Base-by-base conservation (phyloP, 2,329 filamentous ascomycete species). In the Sarocladium oryzae region DNA sequence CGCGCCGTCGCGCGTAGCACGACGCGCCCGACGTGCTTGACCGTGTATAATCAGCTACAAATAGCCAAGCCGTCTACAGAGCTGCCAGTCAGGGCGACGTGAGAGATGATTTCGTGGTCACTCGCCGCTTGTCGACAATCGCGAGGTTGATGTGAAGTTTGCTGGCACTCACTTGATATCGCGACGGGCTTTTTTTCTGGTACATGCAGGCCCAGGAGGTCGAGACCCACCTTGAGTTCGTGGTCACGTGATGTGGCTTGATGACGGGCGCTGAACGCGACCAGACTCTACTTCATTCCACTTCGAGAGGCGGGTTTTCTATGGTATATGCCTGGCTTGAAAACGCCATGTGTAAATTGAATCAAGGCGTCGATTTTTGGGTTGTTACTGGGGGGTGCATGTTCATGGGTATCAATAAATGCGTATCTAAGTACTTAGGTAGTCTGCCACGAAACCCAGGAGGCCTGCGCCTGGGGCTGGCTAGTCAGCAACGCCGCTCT, bases 121-220 rank as follows among this genome's bases (percentile, higher is more conserved):
- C 18, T 18, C 46, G 46, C 46, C 30, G 20, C 30, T 36, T 24
- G 32, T 49, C 32, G 46, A 49, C 46, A 37, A 26, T 49, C 32
- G 46, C 33, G 46, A 28, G 30, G 46, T 15, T 36, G 33, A 49
- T 49, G 46, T 28, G 30, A 36, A 37, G 30, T 49, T 36, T 49
- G 30, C 33, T 36, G 37, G 7, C 20, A 49, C 16, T 4, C 3
- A 37, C 16, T 30, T 4, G 61, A 57, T 58, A 60, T 58, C 55
- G 54, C 61, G 58, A 61, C 58, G 58, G 66, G 61, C 69, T 66
- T 63, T 69, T 63, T 69, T 69, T 65, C 63, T 63, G 58, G 58
- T 52, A 53, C 57, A 60, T 56, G 56, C 57, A 61, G 56, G 54
- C 49, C 20, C 38, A 7, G 33, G 55, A 56, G 30, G 11, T 36